phyloP scores from a whole-genome alignment of 768 basidiomycete genomes.

The Coprinopsis marcescibilis region DNA sequence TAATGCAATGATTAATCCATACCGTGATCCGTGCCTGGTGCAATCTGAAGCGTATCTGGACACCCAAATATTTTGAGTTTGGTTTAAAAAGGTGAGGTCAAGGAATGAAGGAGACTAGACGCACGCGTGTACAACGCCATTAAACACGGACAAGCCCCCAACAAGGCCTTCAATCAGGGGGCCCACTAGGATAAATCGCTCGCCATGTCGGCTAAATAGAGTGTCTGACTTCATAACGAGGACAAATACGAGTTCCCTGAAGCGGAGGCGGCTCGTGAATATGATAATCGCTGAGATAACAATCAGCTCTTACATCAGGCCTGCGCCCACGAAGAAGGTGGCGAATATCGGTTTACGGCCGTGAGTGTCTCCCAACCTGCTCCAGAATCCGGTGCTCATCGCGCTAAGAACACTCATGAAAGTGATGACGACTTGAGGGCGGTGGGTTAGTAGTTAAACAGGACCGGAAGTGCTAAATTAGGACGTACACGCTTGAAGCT shows the following conservation, averaged over 20 bases:
- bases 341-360: constrained; percentile 76
- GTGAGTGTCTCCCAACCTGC: constrained; percentile 65
- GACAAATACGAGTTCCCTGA: constrained; percentile 73
- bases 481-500: constrained; percentile 56
- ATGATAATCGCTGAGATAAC: constrained; percentile 1
- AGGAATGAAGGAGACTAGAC: constrained; percentile 36
- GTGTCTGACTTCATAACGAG: constrained; percentile 64
- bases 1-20: constrained; percentile 8
- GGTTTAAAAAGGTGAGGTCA: neutral
- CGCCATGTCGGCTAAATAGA: constrained; percentile 46
- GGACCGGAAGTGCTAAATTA: neutral
- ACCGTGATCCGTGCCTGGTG: constrained; percentile 45
- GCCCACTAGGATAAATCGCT: constrained; percentile 69
- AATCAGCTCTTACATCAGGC: constrained; percentile 55
- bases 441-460: neutral
- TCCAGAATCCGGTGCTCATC: constrained; percentile 85
- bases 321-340: constrained; percentile 59
- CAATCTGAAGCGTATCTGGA: constrained; percentile 51
- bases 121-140: constrained; percentile 66
- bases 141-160: constrained; percentile 62
- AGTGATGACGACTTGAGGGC: constrained; percentile 53
- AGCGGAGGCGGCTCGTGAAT: constrained; percentile 9
- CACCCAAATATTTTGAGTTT: neutral
- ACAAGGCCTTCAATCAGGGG: constrained; percentile 76
- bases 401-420: constrained; percentile 76